Percentiles rank a stretch among this genome's conserved stretches.
Evolutionary conservation across 1,284 basidiomycete genomes (phyloP).

Genomic region (Pseudozyma sp.): DNA sequence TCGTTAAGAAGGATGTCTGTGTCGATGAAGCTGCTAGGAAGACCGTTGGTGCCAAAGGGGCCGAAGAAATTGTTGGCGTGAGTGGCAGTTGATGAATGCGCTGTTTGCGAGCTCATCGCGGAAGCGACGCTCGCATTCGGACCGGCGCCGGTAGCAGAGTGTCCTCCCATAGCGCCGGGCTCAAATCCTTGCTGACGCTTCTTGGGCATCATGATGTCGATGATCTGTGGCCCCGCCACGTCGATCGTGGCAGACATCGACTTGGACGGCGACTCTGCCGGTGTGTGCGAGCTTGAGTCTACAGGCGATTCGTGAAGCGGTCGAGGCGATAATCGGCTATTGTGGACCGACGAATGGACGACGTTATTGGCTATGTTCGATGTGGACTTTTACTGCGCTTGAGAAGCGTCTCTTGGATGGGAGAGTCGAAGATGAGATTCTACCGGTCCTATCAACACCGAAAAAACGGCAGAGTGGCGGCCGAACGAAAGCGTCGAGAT

Average conservation of each 20-base stretch:
- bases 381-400: not conserved
- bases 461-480: slow-evolving; percentile 1
- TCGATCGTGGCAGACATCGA: slow-evolving; percentile 36
- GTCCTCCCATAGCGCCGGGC: slow-evolving; percentile 14
- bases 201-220: slow-evolving; percentile 54
- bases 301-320: not conserved
- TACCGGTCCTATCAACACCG: not conserved
- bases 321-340: slow-evolving; percentile 2
- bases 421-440: slow-evolving; percentile 10
- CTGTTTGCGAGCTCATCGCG: slow-evolving; percentile 6
- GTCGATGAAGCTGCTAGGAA: slow-evolving; percentile 54
- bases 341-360: not conserved
- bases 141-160: slow-evolving; percentile 20
- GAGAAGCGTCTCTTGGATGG: not conserved
- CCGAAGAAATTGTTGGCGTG: slow-evolving; percentile 38
- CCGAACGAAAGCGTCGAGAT: slow-evolving; percentile 1
- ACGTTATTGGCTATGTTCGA: slow-evolving; percentile 6
- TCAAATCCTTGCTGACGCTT: slow-evolving; percentile 53
- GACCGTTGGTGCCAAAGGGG: slow-evolving; percentile 32
- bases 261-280: not conserved
- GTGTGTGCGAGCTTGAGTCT: not conserved
- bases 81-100: slow-evolving; percentile 5
- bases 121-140: slow-evolving; percentile 11
- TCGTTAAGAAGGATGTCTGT: slow-evolving; percentile 57
- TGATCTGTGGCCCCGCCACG: slow-evolving; percentile 34